Percentiles rank a stretch among this genome's conserved stretches.
Evolutionary conservation across 352 stramenopile genomes (phyloP).

Genomic region (Heterotrichella gracilis): DNA sequence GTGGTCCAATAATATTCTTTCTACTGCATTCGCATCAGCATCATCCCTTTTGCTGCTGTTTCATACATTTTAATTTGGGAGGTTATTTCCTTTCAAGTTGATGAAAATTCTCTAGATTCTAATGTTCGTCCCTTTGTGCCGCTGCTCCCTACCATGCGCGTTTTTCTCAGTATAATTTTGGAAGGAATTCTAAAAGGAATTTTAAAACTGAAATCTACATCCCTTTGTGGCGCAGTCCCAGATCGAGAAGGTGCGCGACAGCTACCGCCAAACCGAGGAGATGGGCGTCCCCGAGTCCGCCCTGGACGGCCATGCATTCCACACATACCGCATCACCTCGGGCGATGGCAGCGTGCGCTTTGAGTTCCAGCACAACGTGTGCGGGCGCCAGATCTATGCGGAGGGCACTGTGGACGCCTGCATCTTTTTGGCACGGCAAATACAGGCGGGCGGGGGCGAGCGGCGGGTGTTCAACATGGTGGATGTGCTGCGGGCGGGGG

Average conservation of each 20-base stretch:
- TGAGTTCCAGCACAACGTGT: slow-evolving; percentile 48
- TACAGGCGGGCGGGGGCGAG: slow-evolving; percentile 23
- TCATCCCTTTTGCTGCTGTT: too few relatives aligned
- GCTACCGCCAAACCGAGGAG: slow-evolving; percentile 26
- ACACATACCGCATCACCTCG: slow-evolving; percentile 46
- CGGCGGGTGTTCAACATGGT: slow-evolving; percentile 44
- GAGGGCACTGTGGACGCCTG: slow-evolving; percentile 45
- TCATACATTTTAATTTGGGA: too few relatives aligned
- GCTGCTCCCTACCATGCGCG: too few relatives aligned
- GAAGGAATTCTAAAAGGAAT: too few relatives aligned
- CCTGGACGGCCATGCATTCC: slow-evolving; percentile 40
- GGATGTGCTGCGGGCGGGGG: slow-evolving; percentile 37
- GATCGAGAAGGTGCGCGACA: slow-evolving; percentile 35
- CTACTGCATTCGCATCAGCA: too few relatives aligned
- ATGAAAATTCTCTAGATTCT: too few relatives aligned
- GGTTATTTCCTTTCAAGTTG: too few relatives aligned
- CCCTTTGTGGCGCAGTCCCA: too few relatives aligned
- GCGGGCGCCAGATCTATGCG: slow-evolving; percentile 39
- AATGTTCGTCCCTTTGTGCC: too few relatives aligned
- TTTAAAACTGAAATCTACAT: too few relatives aligned
- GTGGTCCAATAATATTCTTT: too few relatives aligned
- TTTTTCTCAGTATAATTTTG: too few relatives aligned
- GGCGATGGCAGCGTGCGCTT: slow-evolving; percentile 37
- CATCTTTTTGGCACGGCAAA: slow-evolving; percentile 32
- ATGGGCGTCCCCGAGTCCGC: slow-evolving; percentile 35